Evolutionary conservation across 148 eudicot genomes (phyloP).

Genomic region (Amaranthus cruentus): DNA sequence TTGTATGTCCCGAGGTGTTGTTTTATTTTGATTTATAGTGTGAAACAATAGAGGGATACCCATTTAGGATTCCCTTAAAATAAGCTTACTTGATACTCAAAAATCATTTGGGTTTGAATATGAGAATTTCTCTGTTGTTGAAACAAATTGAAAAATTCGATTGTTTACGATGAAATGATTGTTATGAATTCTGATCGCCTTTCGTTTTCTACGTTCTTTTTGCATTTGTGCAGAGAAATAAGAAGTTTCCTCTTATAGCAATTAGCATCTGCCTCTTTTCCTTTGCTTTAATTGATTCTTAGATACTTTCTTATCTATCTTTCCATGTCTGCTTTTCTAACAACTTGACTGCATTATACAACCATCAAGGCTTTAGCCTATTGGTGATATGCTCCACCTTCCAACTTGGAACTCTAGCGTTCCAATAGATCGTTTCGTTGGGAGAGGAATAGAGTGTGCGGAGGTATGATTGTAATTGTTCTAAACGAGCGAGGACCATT

Average conservation of each 20-base stretch:
- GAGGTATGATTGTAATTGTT: too few relatives aligned
- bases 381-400: too few relatives aligned
- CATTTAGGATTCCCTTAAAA: slow-evolving; percentile 34
- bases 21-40: slow-evolving; percentile 37
- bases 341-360: too few relatives aligned
- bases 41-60: slow-evolving; percentile 41
- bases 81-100: slow-evolving; percentile 27
- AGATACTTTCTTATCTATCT: not conserved
- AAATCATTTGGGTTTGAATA: slow-evolving; percentile 18
- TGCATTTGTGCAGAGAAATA: not conserved
- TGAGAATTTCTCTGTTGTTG: slow-evolving; percentile 10
- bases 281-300: not conserved
- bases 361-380: too few relatives aligned
- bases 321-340: too few relatives aligned
- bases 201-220: not conserved
- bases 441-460: too few relatives aligned
- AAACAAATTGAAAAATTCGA: slow-evolving; percentile 18
- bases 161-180: slow-evolving; percentile 7
- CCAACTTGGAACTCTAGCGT: too few relatives aligned
- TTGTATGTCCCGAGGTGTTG: slow-evolving; percentile 40
- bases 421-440: too few relatives aligned
- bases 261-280: slow-evolving; percentile 1
- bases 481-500: too few relatives aligned
- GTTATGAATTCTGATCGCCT: slow-evolving; percentile 1
- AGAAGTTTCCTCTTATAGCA: not conserved